A percentile compares a stretch with the other conserved stretches of the same genome.
Conservation (phyloP, 495 filamentous ascomycete species). For the Xylaria bambusicola region DNA sequence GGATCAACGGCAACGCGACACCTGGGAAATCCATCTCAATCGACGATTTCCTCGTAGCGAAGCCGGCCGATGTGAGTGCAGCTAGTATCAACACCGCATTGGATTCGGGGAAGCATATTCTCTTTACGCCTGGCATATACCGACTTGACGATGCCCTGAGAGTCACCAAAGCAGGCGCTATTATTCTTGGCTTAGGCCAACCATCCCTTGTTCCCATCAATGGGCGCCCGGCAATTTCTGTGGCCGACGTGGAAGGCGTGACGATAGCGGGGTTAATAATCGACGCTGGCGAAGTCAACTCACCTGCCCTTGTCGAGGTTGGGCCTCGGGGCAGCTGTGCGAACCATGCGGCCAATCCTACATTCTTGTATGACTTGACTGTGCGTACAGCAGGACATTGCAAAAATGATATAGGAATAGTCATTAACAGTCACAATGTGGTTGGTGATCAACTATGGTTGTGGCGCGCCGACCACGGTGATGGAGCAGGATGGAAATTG, state of each 20-base stretch:
- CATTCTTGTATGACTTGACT: slow-evolving; percentile 34
- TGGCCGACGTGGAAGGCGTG: slow-evolving; percentile 32
- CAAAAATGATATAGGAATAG: slow-evolving; percentile 34
- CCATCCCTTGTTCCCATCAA: slow-evolving; percentile 29
- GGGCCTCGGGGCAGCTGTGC: slow-evolving; percentile 24
- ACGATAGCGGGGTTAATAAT: slow-evolving; percentile 37
- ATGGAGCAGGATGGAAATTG: slow-evolving; percentile 29
- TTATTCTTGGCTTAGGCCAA: slow-evolving; percentile 31
- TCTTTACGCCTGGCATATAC: slow-evolving; percentile 34
- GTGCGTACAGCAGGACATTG: slow-evolving; percentile 30
- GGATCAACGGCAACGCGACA: slow-evolving; percentile 21
- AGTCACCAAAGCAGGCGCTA: slow-evolving; percentile 22
- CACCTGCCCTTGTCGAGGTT: slow-evolving; percentile 29
- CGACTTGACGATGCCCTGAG: slow-evolving; percentile 27
- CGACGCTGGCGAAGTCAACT: slow-evolving; percentile 26
- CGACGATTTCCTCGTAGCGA: slow-evolving; percentile 28
- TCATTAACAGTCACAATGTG: slow-evolving; percentile 32
- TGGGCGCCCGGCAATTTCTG: slow-evolving; percentile 23
- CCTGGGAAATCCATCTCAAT: slow-evolving; percentile 30
- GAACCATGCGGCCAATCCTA: slow-evolving; percentile 28
- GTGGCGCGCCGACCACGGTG: slow-evolving; percentile 36
- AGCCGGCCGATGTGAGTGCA: slow-evolving; percentile 22
- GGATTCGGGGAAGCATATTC: slow-evolving; percentile 26
- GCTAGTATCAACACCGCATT: slow-evolving; percentile 28
- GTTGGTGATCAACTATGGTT: slow-evolving; percentile 36